Evolutionary conservation across 2,329 filamentous ascomycete species (phyloP), one percentile per base, ranked within the genome.

Genomic region (Byssoonygena ceratinophila): DNA sequence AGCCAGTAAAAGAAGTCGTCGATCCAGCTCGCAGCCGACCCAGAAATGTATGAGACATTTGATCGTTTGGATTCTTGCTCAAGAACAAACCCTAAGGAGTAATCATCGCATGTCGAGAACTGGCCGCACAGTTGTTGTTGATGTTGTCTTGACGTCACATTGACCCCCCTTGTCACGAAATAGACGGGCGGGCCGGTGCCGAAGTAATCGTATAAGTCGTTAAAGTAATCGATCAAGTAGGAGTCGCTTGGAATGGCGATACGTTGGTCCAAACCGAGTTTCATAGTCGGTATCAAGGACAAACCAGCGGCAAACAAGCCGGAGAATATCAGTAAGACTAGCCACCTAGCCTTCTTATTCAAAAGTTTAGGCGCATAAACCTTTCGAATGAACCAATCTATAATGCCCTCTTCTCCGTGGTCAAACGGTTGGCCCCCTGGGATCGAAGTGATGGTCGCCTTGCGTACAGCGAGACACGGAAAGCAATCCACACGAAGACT

Each of bases 1-100:
- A 97, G 74, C 91, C 92, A 98, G 55, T 87, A 78, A 70, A 97
- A 88, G 71, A 88, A 97, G 65, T 98, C 92, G 59, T 98, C 92
- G 16, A 98, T 79, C 92, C 92, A 98, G 67, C 86, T 96, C 2
- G 94, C 92, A 0, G 91, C 83, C 0, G 89, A 85, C 8, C 90
- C 83, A 5, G 88, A 79, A 59, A 98, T 87, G 67, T 89, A 97
- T 0, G 89, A 96, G 1, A 91, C 76, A 5, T 94, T 80, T 0
- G 89, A 79, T 34, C 92, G 81, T 71, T 96, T 97, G 9, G 92
- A 82, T 71, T 98, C 94, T 60, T 92, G 87, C 66, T 98, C 94
- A 3, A 98, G 76, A 1, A 95, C 83, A 63, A 95, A 96, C 36
- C 88, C 82, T 3, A 98, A 74, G 0, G 90, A 96, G 55, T 85